phyloP scores from a whole-genome alignment of 2,329 filamentous ascomycete species.

The Exophiala viscosa region DNA sequence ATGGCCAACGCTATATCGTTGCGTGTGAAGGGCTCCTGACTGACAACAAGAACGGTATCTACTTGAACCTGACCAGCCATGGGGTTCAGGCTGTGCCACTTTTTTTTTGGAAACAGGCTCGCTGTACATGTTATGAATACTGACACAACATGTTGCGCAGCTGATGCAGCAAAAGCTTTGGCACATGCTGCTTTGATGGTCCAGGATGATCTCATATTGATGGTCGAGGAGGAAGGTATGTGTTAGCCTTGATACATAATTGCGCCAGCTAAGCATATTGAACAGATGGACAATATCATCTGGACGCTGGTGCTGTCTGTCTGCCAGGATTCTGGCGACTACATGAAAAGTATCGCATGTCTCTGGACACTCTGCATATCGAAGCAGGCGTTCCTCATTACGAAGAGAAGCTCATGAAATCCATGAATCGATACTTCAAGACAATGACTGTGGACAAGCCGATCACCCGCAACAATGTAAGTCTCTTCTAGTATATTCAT shows the following conservation, averaged over 20 bases:
- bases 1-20: no score
- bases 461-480: neutral
- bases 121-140: neutral
- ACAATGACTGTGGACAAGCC: neutral
- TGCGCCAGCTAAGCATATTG: neutral
- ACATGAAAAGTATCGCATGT: neutral
- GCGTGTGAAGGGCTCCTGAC: no score
- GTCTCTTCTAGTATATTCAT: neutral
- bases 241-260: neutral
- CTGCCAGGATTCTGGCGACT: neutral
- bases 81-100: no score
- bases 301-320: neutral
- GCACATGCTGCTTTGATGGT: neutral
- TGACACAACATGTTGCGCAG: neutral
- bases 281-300: neutral
- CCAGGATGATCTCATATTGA: neutral
- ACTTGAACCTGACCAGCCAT: no score
- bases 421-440: slow-evolving; percentile 5
- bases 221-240: neutral
- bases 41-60: no score
- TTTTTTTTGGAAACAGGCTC: neutral
- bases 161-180: neutral
- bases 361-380: neutral
- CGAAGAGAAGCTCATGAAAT: slow-evolving; percentile 1
- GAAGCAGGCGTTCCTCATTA: neutral